These are phyloP conservation scores for Excoecaria agallocha DNA, from an alignment of 345 rosid species.

Conservation along the genomic window DNA sequence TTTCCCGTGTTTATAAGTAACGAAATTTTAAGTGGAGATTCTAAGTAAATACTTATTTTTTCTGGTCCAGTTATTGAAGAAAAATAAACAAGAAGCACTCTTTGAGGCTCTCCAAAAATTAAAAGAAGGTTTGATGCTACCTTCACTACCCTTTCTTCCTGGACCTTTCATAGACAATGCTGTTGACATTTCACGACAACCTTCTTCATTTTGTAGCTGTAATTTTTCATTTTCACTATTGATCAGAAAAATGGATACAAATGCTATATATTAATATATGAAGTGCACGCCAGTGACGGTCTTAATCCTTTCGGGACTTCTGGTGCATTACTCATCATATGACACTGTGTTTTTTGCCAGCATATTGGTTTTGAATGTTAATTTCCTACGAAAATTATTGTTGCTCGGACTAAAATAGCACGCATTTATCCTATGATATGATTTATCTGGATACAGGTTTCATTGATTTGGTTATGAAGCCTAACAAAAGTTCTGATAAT, in stretches of 20 bases:
- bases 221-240: neutral
- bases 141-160: constrained; percentile 6
- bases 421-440: neutral
- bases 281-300: too few relatives aligned
- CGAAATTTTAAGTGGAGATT: neutral
- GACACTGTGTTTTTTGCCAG: neutral
- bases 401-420: too few relatives aligned
- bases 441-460: neutral
- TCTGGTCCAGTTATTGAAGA: constrained; percentile 47
- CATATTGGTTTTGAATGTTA: neutral
- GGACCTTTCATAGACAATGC: neutral
- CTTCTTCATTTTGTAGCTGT: too few relatives aligned
- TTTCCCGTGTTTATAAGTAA: too few relatives aligned
- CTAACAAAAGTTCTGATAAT: constrained; percentile 27
- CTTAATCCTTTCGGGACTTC: too few relatives aligned
- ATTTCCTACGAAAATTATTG: neutral
- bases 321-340: neutral
- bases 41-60: neutral
- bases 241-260: neutral
- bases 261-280: too few relatives aligned
- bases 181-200: neutral
- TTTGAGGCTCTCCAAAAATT: constrained; percentile 75
- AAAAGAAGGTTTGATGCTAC: constrained; percentile 58
- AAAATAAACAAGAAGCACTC: constrained; percentile 47
- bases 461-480: neutral